Percentiles rank a stretch among this genome's conserved stretches.
Evolutionary conservation across 2,329 filamentous ascomycete genomes (phyloP).

Genomic region (Aspergillus sp.): DNA sequence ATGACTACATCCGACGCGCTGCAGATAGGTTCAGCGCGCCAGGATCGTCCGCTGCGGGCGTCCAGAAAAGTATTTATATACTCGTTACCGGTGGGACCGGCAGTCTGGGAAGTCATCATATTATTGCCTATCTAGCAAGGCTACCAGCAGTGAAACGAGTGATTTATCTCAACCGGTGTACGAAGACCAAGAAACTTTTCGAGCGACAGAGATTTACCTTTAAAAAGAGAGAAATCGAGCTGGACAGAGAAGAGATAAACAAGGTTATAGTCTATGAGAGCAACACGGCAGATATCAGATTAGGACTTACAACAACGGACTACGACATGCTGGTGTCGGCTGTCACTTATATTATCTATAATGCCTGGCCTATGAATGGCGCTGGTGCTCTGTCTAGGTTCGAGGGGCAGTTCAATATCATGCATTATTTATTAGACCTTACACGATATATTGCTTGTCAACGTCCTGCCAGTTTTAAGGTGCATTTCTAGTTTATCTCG

Average conservation of each 20-base stretch:
- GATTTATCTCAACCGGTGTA: slow-evolving; percentile 50
- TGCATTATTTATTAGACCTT: slow-evolving; percentile 52
- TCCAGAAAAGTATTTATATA: slow-evolving; percentile 22
- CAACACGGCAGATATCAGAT: slow-evolving; percentile 47
- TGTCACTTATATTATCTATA: slow-evolving; percentile 49
- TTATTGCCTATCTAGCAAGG: slow-evolving; percentile 36
- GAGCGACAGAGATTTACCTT: slow-evolving; percentile 38
- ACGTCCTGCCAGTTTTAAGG: slow-evolving; percentile 8
- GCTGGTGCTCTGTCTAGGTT: slow-evolving; percentile 17
- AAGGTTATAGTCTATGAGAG: slow-evolving; percentile 50
- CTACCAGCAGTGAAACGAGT: slow-evolving; percentile 31
- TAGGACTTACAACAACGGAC: slow-evolving; percentile 46
- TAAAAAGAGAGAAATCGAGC: slow-evolving; percentile 19
- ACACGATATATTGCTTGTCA: slow-evolving; percentile 32
- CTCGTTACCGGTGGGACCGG: slow-evolving; percentile 44
- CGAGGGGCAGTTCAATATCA: slow-evolving; percentile 38
- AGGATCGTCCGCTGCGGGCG: neutral
- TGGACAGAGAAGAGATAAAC: slow-evolving; percentile 15
- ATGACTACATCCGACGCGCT: slow-evolving; percentile 23
- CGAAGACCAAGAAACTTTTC: slow-evolving; percentile 19
- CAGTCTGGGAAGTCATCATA: slow-evolving; percentile 40
- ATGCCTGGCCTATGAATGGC: slow-evolving; percentile 30
- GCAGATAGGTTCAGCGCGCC: slow-evolving; percentile 20
- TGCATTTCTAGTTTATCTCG: slow-evolving; percentile 43
- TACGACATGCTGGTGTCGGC: slow-evolving; percentile 39